A percentile compares a stretch with the other conserved stretches of the same genome.
Conservation (phyloP, 1,284 basidiomycete genomes). For the Xerocomus nothofagi region DNA sequence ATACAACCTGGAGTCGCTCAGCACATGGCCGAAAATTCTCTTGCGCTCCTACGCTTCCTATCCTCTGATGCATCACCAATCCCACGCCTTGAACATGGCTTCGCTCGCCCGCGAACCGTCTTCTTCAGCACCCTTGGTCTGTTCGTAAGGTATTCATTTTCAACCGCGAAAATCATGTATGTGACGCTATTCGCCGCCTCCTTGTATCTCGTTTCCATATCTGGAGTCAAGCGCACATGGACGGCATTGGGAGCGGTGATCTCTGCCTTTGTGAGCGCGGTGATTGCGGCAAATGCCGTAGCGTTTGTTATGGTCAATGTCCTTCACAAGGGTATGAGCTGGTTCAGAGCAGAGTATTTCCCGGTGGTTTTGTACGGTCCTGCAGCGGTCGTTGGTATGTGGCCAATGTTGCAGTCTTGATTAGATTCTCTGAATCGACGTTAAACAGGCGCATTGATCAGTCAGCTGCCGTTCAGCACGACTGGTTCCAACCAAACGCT, state of each 20-base stretch:
- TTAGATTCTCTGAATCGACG: constrained; percentile 13
- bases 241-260: constrained; percentile 44
- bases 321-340: constrained; percentile 70
- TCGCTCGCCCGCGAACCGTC: constrained; percentile 63
- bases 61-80: constrained; percentile 67
- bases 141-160: constrained; percentile 76
- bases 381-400: constrained; percentile 64
- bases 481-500: constrained; percentile 17
- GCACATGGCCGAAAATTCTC: constrained; percentile 92
- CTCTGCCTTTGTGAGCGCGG: constrained; percentile 53
- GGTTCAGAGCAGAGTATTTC: constrained; percentile 78
- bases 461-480: constrained; percentile 53
- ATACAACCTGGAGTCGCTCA: constrained; percentile 80
- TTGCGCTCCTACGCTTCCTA: constrained; percentile 83
- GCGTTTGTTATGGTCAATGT: constrained; percentile 70
- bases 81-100: constrained; percentile 55
- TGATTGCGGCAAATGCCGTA: constrained; percentile 69
- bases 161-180: constrained; percentile 73
- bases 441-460: constrained; percentile 50
- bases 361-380: constrained; percentile 80
- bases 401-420: neutral
- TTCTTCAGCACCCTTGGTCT: constrained; percentile 75
- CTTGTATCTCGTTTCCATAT: constrained; percentile 43
- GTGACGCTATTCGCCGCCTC: constrained; percentile 49
- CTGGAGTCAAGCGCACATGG: constrained; percentile 31